Conservation (phyloP, 805 yeast genomes). For the Komagataella phaffii region DNA sequence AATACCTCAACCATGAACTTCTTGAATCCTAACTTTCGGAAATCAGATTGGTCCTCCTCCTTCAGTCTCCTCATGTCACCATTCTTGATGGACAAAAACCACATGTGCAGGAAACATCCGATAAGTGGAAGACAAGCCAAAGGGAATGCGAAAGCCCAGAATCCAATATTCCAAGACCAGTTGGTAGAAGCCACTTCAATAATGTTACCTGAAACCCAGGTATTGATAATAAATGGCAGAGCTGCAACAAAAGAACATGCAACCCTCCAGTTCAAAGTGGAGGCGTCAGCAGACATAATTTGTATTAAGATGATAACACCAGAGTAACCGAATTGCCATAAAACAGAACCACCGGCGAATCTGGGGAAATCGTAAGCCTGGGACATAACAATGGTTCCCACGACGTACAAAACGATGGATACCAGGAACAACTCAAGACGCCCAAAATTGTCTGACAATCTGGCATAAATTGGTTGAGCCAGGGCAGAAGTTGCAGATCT, state of each 20-base stretch:
- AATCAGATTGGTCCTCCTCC: conserved; percentile 10
- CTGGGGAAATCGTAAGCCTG: conserved; percentile 43
- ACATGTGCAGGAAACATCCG: conserved; percentile 40
- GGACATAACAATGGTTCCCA: conserved; percentile 54
- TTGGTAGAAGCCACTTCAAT: conserved; percentile 19
- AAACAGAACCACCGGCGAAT: conserved; percentile 53
- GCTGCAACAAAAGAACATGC: conserved; percentile 53
- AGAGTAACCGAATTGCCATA: conserved; percentile 43
- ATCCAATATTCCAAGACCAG: conserved; percentile 70
- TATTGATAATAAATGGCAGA: conserved; percentile 60
- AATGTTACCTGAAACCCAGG: conserved; percentile 64
- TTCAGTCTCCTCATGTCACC: conserved; percentile 33
- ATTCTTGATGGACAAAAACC: conserved; percentile 34
- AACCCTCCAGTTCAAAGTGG: conserved; percentile 61
- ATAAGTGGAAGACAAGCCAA: conserved; percentile 48
- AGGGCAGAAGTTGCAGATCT: conserved; percentile 53
- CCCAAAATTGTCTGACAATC: conserved; percentile 56
- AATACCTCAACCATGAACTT: conserved; percentile 21
- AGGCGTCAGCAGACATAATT: conserved; percentile 51
- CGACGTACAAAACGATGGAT: conserved; percentile 38
- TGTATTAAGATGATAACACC: conserved; percentile 46
- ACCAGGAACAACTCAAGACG: conserved; percentile 37
- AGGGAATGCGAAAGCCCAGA: conserved; percentile 73
- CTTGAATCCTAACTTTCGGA: conserved; percentile 17
- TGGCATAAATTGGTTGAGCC: conserved; percentile 49